These are phyloP conservation scores for Pachyrhizus erosus DNA, from an alignment of 306 rosid species.

Conservation along the genomic window DNA sequence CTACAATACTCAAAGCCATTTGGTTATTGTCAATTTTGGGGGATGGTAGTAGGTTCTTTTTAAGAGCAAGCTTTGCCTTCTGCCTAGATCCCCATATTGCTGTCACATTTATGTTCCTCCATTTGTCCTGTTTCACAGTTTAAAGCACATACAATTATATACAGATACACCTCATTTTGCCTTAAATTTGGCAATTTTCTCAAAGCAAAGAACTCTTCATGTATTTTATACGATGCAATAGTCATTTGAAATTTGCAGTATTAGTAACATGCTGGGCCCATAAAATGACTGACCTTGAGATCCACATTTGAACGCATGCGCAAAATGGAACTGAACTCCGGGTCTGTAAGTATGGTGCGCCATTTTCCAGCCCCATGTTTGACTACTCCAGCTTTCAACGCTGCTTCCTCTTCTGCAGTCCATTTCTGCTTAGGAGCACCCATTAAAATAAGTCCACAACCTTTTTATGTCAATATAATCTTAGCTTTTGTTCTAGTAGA, in stretches of 20 bases:
- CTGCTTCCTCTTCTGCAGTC: constrained; percentile 97
- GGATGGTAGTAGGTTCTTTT: constrained; percentile 55
- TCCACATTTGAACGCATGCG: constrained; percentile 89
- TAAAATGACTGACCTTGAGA: constrained; percentile 71
- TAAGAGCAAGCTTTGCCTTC: constrained; percentile 96
- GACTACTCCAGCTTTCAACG: constrained; percentile 93
- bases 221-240: constrained; percentile 31
- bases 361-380: constrained; percentile 98
- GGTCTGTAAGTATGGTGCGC: constrained; percentile 94
- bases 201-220: constrained; percentile 26
- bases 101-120: constrained; percentile 97
- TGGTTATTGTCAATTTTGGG: constrained; percentile 60
- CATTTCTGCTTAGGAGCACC: constrained; percentile 99
- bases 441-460: constrained; percentile 58
- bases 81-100: constrained; percentile 99
- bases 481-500: constrained; percentile 35
- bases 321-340: constrained; percentile 80
- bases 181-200: constrained; percentile 34
- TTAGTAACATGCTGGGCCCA: background rate
- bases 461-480: background rate
- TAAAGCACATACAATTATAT: constrained; percentile 41
- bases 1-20: constrained; percentile 53
- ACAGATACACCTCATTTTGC: constrained; percentile 27
- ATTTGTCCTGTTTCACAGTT: constrained; percentile 80
- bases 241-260: constrained; percentile 27